Evolutionary conservation across 2,329 filamentous ascomycete genomes (phyloP), one percentile per base, ranked within the genome.

Genomic region (Cercospora beticola): DNA sequence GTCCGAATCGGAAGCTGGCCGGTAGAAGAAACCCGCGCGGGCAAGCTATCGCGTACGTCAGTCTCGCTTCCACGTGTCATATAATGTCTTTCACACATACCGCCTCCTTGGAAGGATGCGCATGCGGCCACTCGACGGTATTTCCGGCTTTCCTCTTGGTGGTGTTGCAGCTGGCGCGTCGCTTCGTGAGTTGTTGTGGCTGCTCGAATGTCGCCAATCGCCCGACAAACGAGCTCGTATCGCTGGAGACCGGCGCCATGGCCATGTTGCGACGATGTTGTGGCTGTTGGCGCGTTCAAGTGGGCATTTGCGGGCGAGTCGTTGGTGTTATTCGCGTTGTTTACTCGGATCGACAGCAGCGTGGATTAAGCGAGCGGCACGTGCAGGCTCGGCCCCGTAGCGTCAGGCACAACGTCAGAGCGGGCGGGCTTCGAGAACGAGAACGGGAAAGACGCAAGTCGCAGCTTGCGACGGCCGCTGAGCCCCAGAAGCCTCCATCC

Each of bases 11-110:
- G 87, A 84, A 14, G 87, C 88, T 1, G 95, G 94, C 69, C 89
- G 87, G 82, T 92, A 98, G 82, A 90, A 95, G 82, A 99, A 97
- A 43, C 95, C 95, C 66, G 95, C 94, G 76, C 88, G 89, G 4
- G 95, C 94, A 75, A 99, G 89, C 91, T 97, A 77, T 56, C 59
- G 52, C 16, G 23, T 59, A 62, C 57, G 61, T 77, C 60, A 78
- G 72, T 63, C 52, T n/a, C 28, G 33, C 4, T 28, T n/a, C 16
- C 23, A 54, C 31, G 18, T 9, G 9, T 18, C 6, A 59, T 52
- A 30, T 8, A 2, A 21, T 65, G 12, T 5, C 18, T 5, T 33
- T 78, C 73, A 10, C 14, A 76, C 81, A 73, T 82, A 92, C 91
- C 72, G 90, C 87, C 72, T 87, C 85, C 12, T 90, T 85, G 0